Conservation (phyloP, 352 stramenopile species). For the Phytophthora pinifolia region DNA sequence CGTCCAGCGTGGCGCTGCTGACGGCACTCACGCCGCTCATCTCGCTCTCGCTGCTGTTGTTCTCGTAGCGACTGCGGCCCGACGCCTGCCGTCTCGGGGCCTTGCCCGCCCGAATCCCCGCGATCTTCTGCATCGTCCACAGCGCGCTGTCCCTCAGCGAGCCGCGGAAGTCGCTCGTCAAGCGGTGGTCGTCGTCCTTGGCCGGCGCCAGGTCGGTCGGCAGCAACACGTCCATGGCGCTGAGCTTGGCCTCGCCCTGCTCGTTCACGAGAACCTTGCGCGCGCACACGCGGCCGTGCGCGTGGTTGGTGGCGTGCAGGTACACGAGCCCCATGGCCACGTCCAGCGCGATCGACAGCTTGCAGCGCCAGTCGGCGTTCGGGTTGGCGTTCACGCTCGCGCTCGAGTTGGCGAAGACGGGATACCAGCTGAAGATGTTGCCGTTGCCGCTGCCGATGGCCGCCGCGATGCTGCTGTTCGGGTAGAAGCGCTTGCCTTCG, state of each 20-base stretch:
- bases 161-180: conserved; percentile 35
- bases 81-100: conserved; percentile 11
- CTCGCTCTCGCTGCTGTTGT: conserved; percentile 37
- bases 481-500: conserved; percentile 54
- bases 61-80: conserved; percentile 25
- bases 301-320: conserved; percentile 59
- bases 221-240: conserved; percentile 58
- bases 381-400: conserved; percentile 43
- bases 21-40: conserved; percentile 23
- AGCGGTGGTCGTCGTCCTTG: conserved; percentile 14
- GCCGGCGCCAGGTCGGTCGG: conserved; percentile 20
- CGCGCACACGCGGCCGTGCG: conserved; percentile 59
- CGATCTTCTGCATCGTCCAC: conserved; percentile 44
- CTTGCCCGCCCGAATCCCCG: conserved; percentile 21
- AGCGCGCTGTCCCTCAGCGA: conserved; percentile 52
- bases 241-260: conserved; percentile 77
- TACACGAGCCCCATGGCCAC: conserved; percentile 83
- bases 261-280: conserved; percentile 77
- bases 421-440: conserved; percentile 64
- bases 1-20: conserved; percentile 32
- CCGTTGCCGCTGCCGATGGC: conserved; percentile 38
- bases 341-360: conserved; percentile 77
- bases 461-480: conserved; percentile 32
- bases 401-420: conserved; percentile 33
- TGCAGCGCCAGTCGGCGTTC: conserved; percentile 62